phyloP scores from a whole-genome alignment of 805 yeast species.

The Candida khao-thaluensis region DNA sequence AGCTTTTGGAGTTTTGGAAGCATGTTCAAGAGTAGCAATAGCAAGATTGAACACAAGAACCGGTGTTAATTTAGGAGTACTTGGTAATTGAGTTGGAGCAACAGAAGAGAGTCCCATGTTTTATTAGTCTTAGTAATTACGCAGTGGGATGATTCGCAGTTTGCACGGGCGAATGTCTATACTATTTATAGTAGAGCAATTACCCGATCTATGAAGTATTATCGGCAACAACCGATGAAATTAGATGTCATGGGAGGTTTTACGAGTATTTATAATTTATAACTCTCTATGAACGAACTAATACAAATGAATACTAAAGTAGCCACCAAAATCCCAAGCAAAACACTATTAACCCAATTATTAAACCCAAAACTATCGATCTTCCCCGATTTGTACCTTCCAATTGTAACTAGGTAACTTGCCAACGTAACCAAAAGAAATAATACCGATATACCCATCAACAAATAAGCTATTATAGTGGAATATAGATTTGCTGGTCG shows the following conservation, averaged over 20 bases:
- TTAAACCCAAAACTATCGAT: conserved; percentile 34
- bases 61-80: conserved; percentile 3
- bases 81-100: conserved; percentile 3
- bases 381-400: conserved; percentile 41
- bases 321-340: conserved; percentile 11
- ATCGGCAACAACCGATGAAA: too few species aligned
- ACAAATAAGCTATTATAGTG: conserved; percentile 32
- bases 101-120: background rate
- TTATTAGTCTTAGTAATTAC: too few species aligned
- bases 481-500: conserved; percentile 20
- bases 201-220: too few species aligned
- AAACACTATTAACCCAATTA: conserved; percentile 14
- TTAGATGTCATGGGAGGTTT: too few species aligned
- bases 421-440: conserved; percentile 38
- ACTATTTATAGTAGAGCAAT: too few species aligned
- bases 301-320: conserved; percentile 11
- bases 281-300: conserved; percentile 13
- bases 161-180: too few species aligned
- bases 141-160: too few species aligned
- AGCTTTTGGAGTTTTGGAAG: conserved; percentile 1
- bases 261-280: background rate
- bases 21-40: background rate
- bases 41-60: background rate
- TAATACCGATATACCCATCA: conserved; percentile 38
- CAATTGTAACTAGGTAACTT: conserved; percentile 45